Percentiles rank a stretch among this genome's conserved stretches.
Evolutionary conservation across 371 early-diverging fungal species (phyloP).

Genomic region (Syncephalastrum racemosum): DNA sequence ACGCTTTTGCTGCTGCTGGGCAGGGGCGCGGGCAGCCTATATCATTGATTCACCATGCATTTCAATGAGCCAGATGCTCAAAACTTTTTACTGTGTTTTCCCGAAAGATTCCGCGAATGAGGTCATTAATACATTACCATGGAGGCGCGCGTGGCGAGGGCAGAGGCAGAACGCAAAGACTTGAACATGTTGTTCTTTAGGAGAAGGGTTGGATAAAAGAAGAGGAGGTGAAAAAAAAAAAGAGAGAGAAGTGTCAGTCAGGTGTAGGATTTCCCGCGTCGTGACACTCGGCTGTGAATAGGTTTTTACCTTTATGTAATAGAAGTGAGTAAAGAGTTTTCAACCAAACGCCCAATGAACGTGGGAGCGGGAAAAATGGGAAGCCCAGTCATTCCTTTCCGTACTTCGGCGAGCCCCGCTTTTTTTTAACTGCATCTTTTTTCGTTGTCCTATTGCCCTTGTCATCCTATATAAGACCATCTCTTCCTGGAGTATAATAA

Average conservation of each 20-base stretch:
- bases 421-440: no score
- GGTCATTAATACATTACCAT: conserved; percentile 49
- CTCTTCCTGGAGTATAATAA: no score
- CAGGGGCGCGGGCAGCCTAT: conserved; percentile 52
- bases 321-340: background rate
- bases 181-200: conserved; percentile 50
- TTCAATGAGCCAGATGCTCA: background rate
- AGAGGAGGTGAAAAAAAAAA: conserved; percentile 10
- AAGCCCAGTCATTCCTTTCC: no score
- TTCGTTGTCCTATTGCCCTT: no score
- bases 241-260: background rate
- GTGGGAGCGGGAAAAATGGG: no score
- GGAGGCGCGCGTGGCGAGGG: conserved; percentile 50
- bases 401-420: no score
- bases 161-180: conserved; percentile 53
- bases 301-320: conserved; percentile 12
- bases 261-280: background rate
- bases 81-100: background rate
- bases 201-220: conserved; percentile 15
- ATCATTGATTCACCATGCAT: conserved; percentile 3
- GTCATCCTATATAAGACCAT: no score
- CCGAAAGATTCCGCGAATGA: conserved; percentile 1
- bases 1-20: conserved; percentile 75
- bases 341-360: no score
- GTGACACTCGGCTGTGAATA: conserved; percentile 1